These are phyloP conservation scores for Globisporangium barbulae DNA, from an alignment of 352 stramenopile genomes.

Conservation along the genomic window DNA sequence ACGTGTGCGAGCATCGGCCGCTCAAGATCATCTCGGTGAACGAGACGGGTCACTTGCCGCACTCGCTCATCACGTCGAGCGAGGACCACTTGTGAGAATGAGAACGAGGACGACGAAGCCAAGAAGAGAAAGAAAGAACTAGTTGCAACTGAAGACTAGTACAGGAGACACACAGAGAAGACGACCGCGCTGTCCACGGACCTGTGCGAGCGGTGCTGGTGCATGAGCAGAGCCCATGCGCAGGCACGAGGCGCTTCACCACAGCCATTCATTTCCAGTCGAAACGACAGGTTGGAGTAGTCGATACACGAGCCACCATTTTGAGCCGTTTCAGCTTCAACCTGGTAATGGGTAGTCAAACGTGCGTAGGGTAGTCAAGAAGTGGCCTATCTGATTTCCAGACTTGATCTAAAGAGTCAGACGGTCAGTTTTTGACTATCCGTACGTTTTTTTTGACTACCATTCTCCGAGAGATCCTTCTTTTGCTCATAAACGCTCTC, in stretches of 20 bases:
- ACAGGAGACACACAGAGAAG: not conserved
- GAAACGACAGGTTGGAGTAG: too few species aligned
- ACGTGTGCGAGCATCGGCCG: slow-evolving; percentile 59
- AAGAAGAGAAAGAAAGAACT: not conserved
- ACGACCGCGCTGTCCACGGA: not conserved
- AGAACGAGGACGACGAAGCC: not conserved
- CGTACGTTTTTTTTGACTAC: not conserved
- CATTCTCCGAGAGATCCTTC: not conserved
- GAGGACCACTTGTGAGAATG: slow-evolving; percentile 70
- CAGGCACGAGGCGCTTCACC: too few species aligned
- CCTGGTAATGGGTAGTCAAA: too few species aligned
- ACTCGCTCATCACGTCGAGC: slow-evolving; percentile 78
- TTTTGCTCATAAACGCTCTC: not conserved
- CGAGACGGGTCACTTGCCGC: slow-evolving; percentile 73
- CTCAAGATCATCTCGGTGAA: slow-evolving; percentile 78
- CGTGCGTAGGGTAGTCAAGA: too few species aligned
- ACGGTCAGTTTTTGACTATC: too few species aligned
- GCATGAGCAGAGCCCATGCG: not conserved
- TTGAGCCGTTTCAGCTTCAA: too few species aligned
- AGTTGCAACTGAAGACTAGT: not conserved
- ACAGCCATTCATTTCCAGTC: too few species aligned
- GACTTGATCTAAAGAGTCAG: too few species aligned
- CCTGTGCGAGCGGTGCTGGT: not conserved
- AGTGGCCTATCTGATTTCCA: too few species aligned
- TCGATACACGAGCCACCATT: too few species aligned